Evolutionary conservation across 257 asterid species (phyloP).

Genomic region (Fraxinus quadrangulata): DNA sequence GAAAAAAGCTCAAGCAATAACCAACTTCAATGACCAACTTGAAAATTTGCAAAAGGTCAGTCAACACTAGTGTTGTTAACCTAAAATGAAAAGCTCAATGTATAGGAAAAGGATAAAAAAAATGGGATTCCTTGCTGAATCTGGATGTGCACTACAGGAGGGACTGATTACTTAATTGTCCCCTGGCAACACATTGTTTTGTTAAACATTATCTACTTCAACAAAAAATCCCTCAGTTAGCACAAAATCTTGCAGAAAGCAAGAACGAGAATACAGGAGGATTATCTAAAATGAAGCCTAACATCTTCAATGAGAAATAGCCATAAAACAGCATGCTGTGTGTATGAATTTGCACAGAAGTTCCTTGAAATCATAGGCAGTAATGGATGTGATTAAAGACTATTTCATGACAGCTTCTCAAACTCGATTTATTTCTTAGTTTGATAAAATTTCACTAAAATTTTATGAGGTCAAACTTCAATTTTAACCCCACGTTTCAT

Average conservation of each 20-base stretch:
- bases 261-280: background rate
- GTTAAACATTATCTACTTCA: background rate
- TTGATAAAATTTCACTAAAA: no score
- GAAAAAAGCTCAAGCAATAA: background rate
- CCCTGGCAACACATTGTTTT: background rate
- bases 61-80: background rate
- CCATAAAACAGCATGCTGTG: background rate
- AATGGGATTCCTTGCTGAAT: background rate
- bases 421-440: no score
- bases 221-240: background rate
- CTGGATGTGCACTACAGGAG: background rate
- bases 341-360: background rate
- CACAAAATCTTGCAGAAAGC: background rate
- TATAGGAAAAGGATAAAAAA: background rate
- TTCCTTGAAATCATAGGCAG: conserved; percentile 5
- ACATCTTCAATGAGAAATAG: background rate
- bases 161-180: background rate
- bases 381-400: conserved; percentile 8
- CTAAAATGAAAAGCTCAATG: background rate
- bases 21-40: background rate
- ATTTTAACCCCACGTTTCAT: no score
- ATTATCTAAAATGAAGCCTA: background rate
- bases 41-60: background rate
- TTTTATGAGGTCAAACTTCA: no score
- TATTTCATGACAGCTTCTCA: conserved; percentile 16